phyloP scores from a whole-genome alignment of 148 eudicot genomes.

The Vaccinium vitisidaea region DNA sequence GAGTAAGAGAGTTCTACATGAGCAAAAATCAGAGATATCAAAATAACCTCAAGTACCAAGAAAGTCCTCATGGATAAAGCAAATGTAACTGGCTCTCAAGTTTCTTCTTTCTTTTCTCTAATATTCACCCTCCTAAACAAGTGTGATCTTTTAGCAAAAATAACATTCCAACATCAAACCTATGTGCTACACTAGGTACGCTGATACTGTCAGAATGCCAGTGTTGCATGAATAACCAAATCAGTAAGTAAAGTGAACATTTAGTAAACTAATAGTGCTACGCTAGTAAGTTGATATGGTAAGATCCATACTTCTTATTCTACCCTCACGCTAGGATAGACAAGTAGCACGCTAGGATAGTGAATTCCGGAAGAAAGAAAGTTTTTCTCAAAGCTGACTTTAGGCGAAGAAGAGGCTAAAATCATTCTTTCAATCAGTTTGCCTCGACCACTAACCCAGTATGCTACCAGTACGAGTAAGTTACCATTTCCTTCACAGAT shows the following conservation, averaged over 20 bases:
- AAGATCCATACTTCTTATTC: too few relatives aligned
- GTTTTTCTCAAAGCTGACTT: too few relatives aligned
- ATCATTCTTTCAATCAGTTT: too few relatives aligned
- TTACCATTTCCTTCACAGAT: too few relatives aligned
- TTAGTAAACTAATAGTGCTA: neutral
- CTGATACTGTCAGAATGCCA: neutral
- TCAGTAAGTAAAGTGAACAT: neutral
- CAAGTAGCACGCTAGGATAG: too few relatives aligned
- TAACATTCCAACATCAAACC: neutral
- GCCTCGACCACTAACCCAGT: too few relatives aligned
- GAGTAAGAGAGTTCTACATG: neutral
- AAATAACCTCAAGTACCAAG: neutral
- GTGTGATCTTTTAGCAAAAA: neutral
- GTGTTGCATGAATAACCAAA: neutral
- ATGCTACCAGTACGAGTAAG: too few relatives aligned
- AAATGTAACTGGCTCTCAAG: neutral
- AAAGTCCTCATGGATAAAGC: neutral
- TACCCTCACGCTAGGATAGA: too few relatives aligned
- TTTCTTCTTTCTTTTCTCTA: neutral
- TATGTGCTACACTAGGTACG: neutral
- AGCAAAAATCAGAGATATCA: neutral
- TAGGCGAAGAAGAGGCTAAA: too few relatives aligned
- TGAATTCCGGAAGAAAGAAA: too few relatives aligned
- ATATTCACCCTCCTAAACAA: neutral
- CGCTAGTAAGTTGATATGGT: neutral